These are phyloP conservation scores for Plantago ovata DNA, from an alignment of 257 asterid genomes.

Conservation along the genomic window DNA sequence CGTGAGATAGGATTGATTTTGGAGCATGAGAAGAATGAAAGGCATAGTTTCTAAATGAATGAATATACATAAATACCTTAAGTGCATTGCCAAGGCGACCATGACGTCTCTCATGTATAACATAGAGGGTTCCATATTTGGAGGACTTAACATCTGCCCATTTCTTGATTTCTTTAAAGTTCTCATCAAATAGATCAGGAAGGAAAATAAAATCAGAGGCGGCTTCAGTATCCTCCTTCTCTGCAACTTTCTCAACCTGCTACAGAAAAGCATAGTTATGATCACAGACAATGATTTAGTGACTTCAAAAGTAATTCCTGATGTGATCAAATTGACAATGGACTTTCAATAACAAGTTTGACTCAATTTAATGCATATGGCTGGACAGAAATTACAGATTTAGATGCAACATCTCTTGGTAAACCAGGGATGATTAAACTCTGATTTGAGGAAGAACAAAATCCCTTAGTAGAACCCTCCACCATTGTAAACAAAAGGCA, in stretches of 20 bases:
- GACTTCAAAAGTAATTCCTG: not conserved
- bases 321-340: conserved; percentile 2
- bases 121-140: conserved; percentile 61
- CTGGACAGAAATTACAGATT: no score
- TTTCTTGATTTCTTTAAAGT: conserved; percentile 80
- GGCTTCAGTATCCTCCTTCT: conserved; percentile 32
- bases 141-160: conserved; percentile 85
- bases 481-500: no score
- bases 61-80: conserved; percentile 48
- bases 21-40: not conserved
- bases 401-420: no score
- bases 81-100: conserved; percentile 84
- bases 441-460: no score
- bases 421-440: no score
- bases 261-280: conserved; percentile 18
- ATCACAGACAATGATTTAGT: conserved; percentile 11
- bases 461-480: no score
- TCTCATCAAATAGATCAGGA: conserved; percentile 65
- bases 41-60: no score
- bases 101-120: conserved; percentile 63
- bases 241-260: conserved; percentile 46
- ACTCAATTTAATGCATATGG: no score
- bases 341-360: no score
- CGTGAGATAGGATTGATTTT: not conserved
- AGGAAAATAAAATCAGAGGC: conserved; percentile 34